Evolutionary conservation across 805 yeast species (phyloP).

Genomic region (Cyberlindnera americana): DNA sequence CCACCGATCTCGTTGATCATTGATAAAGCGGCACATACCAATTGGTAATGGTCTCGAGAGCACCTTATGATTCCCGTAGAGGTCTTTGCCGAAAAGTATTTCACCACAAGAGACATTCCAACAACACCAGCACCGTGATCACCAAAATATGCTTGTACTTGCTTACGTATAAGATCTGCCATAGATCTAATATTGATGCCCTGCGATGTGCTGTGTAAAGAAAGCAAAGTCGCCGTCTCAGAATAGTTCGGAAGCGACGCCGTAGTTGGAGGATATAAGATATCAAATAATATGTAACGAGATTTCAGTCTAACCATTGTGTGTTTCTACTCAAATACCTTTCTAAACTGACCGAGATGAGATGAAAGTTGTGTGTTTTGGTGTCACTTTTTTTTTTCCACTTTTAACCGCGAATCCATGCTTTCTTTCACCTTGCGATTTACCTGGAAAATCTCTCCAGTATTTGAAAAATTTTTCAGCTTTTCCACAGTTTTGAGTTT

Average conservation of each 20-base stretch:
- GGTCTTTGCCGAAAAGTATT: constrained; percentile 78
- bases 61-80: constrained; percentile 83
- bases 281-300: constrained; percentile 78
- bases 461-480: too few relatives aligned
- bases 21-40: constrained; percentile 65
- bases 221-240: constrained; percentile 37
- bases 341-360: too few relatives aligned
- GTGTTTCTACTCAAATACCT: not conserved
- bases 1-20: constrained; percentile 51
- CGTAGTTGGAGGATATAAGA: constrained; percentile 54
- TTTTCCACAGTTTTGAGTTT: too few relatives aligned
- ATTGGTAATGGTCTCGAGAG: constrained; percentile 56
- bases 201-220: constrained; percentile 48
- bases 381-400: too few relatives aligned
- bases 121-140: constrained; percentile 70
- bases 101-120: constrained; percentile 56
- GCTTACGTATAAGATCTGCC: constrained; percentile 48
- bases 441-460: too few relatives aligned
- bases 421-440: too few relatives aligned
- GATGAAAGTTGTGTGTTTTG: too few relatives aligned
- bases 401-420: too few relatives aligned
- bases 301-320: constrained; percentile 85
- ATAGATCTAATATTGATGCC: constrained; percentile 48
- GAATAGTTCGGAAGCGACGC: constrained; percentile 25
- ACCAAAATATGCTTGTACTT: constrained; percentile 67